A percentile compares a stretch with the other conserved stretches of the same genome.
Evolutionary conservation across 202 grass and related monocot genomes (phyloP).

Genomic region (Carex arenaria): DNA sequence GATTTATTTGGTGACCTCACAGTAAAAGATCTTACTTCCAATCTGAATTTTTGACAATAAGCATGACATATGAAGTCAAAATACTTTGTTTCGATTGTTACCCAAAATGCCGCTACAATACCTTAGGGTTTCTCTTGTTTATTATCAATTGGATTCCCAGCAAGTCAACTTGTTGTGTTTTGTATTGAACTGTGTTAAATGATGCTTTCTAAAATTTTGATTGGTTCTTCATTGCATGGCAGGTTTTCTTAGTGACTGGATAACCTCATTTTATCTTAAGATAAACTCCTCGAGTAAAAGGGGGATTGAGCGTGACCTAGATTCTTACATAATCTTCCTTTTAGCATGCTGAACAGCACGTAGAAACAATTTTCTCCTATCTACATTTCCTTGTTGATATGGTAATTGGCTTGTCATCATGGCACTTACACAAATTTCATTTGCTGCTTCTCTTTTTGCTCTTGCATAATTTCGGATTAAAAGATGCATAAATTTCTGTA

Average conservation of each 20-base stretch:
- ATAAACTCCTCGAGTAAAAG: not conserved
- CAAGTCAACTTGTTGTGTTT: not conserved
- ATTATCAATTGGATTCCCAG: not conserved
- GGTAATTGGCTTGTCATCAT: not conserved
- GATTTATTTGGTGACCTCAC: not conserved
- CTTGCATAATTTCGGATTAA: not conserved
- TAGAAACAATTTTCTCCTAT: not conserved
- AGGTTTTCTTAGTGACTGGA: not conserved
- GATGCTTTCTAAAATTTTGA: not conserved
- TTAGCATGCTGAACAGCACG: not conserved
- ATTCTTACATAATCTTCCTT: not conserved
- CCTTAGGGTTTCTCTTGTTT: not conserved
- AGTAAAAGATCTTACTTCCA: not conserved
- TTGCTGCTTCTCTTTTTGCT: not conserved
- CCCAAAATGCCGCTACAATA: not conserved
- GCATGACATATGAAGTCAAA: not conserved
- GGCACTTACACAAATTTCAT: not conserved
- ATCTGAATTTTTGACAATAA: not conserved
- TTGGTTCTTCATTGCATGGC: not conserved
- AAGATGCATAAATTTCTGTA: not conserved
- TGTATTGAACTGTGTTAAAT: not conserved
- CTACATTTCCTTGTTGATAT: conserved; percentile 7
- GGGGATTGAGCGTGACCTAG: not conserved
- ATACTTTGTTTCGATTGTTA: not conserved
- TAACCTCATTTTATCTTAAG: not conserved